A percentile compares a stretch with the other conserved stretches of the same genome.
Conservation (phyloP, 169 alveolate genomes). For the Cryptosporidium xiaoi region DNA sequence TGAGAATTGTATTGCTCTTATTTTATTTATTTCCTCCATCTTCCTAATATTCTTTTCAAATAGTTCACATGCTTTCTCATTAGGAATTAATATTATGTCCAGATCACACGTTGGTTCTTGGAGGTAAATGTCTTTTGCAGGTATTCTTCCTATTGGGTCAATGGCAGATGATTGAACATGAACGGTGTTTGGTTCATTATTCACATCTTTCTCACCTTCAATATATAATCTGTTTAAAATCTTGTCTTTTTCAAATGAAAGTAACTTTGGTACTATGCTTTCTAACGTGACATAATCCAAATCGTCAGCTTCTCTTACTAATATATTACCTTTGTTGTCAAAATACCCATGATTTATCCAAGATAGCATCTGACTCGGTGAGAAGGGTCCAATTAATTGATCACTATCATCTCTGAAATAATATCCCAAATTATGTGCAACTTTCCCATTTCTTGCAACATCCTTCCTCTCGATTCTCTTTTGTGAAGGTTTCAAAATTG, state of each 20-base stretch:
- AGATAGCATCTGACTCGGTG: conserved; percentile 30
- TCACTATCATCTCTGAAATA: conserved; percentile 62
- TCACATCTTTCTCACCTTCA: conserved; percentile 21
- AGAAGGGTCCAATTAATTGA: conserved; percentile 62
- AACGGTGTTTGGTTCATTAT: background rate
- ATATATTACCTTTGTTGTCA: conserved; percentile 48
- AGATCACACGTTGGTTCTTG: conserved; percentile 71
- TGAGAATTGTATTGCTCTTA: conserved; percentile 54
- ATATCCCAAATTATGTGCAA: conserved; percentile 9
- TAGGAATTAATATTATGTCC: conserved; percentile 56
- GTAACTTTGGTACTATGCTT: conserved; percentile 47
- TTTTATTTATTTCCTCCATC: conserved; percentile 60
- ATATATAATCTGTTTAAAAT: conserved; percentile 40
- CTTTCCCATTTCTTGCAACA: background rate
- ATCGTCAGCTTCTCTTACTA: conserved; percentile 46
- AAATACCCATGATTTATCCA: conserved; percentile 72
- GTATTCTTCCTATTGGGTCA: conserved; percentile 70
- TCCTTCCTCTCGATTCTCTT: conserved; percentile 26
- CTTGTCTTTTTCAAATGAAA: conserved; percentile 22
- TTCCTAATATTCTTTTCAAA: conserved; percentile 64
- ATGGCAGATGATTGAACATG: conserved; percentile 52
- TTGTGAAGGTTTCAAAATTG: conserved; percentile 12
- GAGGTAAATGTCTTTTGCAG: conserved; percentile 67
- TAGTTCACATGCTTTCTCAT: conserved; percentile 46
- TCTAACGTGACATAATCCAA: conserved; percentile 69